These are phyloP conservation scores for Marsdenia floribunda DNA, from an alignment of 257 asterid species.

Conservation along the genomic window DNA sequence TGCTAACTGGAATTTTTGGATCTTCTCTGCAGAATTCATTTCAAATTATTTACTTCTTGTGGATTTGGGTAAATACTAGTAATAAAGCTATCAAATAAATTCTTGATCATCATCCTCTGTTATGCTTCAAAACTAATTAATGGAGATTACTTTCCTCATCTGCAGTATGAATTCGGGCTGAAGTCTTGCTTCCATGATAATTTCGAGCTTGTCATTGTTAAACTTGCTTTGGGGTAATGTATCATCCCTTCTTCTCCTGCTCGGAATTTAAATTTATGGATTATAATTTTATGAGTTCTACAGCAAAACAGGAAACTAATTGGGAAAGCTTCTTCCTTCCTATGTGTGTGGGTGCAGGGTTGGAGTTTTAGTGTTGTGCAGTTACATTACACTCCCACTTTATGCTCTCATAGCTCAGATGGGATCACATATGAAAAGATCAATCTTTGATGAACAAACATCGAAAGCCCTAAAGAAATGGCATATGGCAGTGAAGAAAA, in stretches of 20 bases:
- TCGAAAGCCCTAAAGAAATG: slow-evolving; percentile 85
- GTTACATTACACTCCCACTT: slow-evolving; percentile 86
- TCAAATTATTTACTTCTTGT: slow-evolving; percentile 74
- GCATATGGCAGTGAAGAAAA: slow-evolving; percentile 87
- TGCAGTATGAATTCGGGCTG: slow-evolving; percentile 70
- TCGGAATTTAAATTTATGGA: not conserved
- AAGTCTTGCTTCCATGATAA: slow-evolving; percentile 69
- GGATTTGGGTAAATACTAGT: slow-evolving; percentile 66
- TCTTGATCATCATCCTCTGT: not conserved
- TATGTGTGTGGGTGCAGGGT: slow-evolving; percentile 36
- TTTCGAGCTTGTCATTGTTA: slow-evolving; percentile 42
- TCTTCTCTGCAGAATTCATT: slow-evolving; percentile 65
- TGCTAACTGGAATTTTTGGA: not conserved
- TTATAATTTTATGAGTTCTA: not conserved
- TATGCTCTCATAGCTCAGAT: slow-evolving; percentile 87
- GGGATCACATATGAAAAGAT: slow-evolving; percentile 85
- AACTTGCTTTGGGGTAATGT: slow-evolving; percentile 59
- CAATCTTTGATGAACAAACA: slow-evolving; percentile 88
- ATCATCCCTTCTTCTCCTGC: slow-evolving; percentile 15
- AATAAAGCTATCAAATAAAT: not conserved
- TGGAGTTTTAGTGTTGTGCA: slow-evolving; percentile 61
- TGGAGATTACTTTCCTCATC: not conserved
- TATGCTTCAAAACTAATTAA: not conserved
- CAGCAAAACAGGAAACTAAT: not conserved
- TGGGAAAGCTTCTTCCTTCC: not conserved